These are phyloP conservation scores for Dothiorella sarmentorum DNA, from an alignment of 2,329 filamentous ascomycete species.

Conservation along the genomic window DNA sequence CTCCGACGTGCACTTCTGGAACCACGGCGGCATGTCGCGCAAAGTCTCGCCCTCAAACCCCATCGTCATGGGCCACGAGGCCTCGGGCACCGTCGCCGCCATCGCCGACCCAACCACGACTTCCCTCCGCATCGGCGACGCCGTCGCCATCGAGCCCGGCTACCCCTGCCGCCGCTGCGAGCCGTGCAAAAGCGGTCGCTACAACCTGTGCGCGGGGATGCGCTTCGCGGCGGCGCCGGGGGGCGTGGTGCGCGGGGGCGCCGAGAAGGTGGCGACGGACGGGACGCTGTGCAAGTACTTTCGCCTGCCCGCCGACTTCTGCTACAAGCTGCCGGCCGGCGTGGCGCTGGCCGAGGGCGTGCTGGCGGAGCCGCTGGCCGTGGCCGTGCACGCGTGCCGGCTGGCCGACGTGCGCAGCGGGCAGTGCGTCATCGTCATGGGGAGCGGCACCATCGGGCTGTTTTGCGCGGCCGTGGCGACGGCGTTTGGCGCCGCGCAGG, in stretches of 20 bases:
- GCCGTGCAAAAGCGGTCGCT: slow-evolving; percentile 53
- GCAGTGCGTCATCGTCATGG: slow-evolving; percentile 38
- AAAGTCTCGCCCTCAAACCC: slow-evolving; percentile 2
- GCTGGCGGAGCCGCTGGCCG: slow-evolving; percentile 19
- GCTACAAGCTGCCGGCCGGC: slow-evolving; percentile 12
- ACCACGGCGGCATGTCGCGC: slow-evolving; percentile 17
- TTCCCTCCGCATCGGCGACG: background rate
- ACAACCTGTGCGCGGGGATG: slow-evolving; percentile 84
- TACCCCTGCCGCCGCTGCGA: slow-evolving; percentile 17
- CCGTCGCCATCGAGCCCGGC: slow-evolving; percentile 16
- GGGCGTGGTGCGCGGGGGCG: background rate
- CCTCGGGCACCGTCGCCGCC: slow-evolving; percentile 2
- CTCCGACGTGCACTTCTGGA: slow-evolving; percentile 18
- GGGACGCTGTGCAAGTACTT: slow-evolving; percentile 19
- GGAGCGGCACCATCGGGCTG: slow-evolving; percentile 61
- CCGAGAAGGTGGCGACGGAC: background rate
- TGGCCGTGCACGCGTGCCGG: background rate
- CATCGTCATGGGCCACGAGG: slow-evolving; percentile 19
- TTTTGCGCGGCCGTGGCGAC: slow-evolving; percentile 77
- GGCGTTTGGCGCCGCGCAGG: slow-evolving; percentile 71
- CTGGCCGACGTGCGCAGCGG: slow-evolving; percentile 24
- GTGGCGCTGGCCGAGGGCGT: slow-evolving; percentile 19
- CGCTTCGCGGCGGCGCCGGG: slow-evolving; percentile 76
- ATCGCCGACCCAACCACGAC: background rate
- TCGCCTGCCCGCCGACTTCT: slow-evolving; percentile 20